phyloP scores from a whole-genome alignment of 495 filamentous ascomycete genomes.

The Entonaema liquescens region DNA sequence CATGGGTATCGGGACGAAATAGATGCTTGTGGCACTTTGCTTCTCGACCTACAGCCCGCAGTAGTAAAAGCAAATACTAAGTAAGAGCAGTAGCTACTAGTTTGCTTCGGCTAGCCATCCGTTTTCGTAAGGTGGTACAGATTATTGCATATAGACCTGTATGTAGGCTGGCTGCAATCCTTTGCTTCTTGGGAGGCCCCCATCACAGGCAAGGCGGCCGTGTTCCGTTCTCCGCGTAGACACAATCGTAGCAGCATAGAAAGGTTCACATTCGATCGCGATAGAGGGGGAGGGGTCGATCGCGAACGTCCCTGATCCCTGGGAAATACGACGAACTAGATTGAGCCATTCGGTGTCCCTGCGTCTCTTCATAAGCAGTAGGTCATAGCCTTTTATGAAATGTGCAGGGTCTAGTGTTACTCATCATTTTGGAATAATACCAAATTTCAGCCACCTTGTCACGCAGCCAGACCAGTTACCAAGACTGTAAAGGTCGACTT shows the following conservation, averaged over 20 bases:
- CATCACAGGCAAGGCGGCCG: background rate
- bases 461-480: too few relatives aligned
- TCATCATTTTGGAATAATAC: too few relatives aligned
- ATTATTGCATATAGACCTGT: constrained; percentile 13
- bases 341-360: background rate
- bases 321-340: background rate
- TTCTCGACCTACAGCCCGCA: constrained; percentile 21
- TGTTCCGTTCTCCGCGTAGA: background rate
- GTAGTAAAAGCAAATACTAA: constrained; percentile 4
- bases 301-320: constrained; percentile 1
- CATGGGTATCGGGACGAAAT: constrained; percentile 25
- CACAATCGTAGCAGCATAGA: background rate
- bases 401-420: background rate
- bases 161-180: constrained; percentile 20
- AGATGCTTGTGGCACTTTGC: constrained; percentile 17
- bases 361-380: background rate
- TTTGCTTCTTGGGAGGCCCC: background rate
- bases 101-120: constrained; percentile 21
- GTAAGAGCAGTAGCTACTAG: constrained; percentile 4
- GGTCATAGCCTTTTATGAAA: background rate
- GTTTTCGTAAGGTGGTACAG: constrained; percentile 36
- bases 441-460: too few relatives aligned
- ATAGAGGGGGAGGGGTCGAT: constrained; percentile 29
- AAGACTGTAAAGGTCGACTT: too few relatives aligned
- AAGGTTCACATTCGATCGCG: background rate